phyloP scores from a whole-genome alignment of 805 yeast species.

The Metschnikowia dekortorum region DNA sequence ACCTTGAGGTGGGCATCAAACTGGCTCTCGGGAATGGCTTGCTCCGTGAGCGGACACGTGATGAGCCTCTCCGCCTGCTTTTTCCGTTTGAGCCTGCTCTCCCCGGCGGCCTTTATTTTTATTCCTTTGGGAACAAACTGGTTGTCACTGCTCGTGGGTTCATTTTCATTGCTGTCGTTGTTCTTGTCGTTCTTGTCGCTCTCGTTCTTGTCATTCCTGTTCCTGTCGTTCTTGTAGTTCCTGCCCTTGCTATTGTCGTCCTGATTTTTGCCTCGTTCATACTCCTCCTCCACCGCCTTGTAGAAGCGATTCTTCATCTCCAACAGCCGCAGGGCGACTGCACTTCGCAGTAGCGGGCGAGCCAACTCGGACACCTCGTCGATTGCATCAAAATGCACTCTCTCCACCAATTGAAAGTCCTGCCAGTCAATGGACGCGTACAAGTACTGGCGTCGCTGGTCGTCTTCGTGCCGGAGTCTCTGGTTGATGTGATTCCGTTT shows the following conservation, averaged over 20 bases:
- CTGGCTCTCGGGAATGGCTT: conserved; percentile 61
- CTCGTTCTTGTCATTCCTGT: conserved; percentile 4
- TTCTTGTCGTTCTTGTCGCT: neutral
- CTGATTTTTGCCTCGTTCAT: too few relatives aligned
- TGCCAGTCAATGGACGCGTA: conserved; percentile 87
- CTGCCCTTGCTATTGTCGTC: too few relatives aligned
- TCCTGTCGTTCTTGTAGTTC: too few relatives aligned
- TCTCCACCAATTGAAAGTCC: conserved; percentile 68
- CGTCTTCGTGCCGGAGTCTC: conserved; percentile 31
- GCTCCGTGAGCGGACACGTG: conserved; percentile 76
- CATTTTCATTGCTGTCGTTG: neutral
- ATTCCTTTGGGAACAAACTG: conserved; percentile 42
- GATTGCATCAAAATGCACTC: conserved; percentile 58
- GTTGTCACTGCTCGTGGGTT: too few relatives aligned
- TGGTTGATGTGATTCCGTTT: conserved; percentile 35
- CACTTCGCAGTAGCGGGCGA: conserved; percentile 52
- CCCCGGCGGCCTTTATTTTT: conserved; percentile 70
- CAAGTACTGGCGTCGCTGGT: conserved; percentile 29
- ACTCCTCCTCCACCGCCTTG: conserved; percentile 8
- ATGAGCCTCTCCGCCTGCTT: conserved; percentile 29
- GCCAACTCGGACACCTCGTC: conserved; percentile 56
- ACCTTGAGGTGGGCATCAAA: conserved; percentile 70
- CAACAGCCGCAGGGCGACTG: conserved; percentile 58
- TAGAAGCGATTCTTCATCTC: conserved; percentile 43
- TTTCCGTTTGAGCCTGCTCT: conserved; percentile 46